phyloP scores from a whole-genome alignment of 208 protist species.

The Leishmania tarentolae region DNA sequence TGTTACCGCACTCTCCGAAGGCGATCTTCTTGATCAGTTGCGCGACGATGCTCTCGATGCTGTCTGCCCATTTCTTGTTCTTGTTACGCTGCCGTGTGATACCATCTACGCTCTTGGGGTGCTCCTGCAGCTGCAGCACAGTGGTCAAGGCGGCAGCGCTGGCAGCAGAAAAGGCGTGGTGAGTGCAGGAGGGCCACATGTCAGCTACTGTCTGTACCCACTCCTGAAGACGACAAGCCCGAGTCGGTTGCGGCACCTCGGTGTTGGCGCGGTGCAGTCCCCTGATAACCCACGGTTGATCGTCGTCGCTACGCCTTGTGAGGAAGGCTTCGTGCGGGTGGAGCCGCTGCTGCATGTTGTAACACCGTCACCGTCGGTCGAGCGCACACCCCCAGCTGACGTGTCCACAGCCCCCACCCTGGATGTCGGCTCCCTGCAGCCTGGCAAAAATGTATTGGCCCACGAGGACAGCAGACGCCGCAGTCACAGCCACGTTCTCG shows the following conservation, averaged over 20 bases:
- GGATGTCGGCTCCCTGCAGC: neutral
- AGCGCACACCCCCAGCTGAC: neutral
- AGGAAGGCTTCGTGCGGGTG: slow-evolving; percentile 68
- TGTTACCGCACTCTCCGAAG: slow-evolving; percentile 10
- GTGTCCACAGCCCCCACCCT: neutral
- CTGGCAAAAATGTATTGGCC: neutral
- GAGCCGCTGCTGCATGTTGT: slow-evolving; percentile 10
- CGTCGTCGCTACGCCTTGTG: slow-evolving; percentile 51
- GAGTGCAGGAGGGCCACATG: neutral
- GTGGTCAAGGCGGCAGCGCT: neutral
- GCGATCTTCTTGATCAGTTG: slow-evolving; percentile 25
- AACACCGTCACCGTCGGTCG: neutral
- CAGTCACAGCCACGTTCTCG: slow-evolving; percentile 33
- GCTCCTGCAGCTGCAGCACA: slow-evolving; percentile 28
- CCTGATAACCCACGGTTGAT: slow-evolving; percentile 45
- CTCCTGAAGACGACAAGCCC: slow-evolving; percentile 42
- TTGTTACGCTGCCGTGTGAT: slow-evolving; percentile 33
- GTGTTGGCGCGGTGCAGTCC: slow-evolving; percentile 44
- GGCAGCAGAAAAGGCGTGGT: neutral
- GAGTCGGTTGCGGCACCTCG: slow-evolving; percentile 55
- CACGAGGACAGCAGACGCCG: neutral
- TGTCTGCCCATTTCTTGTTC: slow-evolving; percentile 30
- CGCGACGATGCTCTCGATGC: slow-evolving; percentile 32
- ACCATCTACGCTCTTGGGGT: slow-evolving; percentile 36
- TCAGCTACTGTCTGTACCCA: slow-evolving; percentile 40